These are phyloP conservation scores for Mortierella alpina DNA, from an alignment of 192 early-diverging fungal species.

Conservation along the genomic window DNA sequence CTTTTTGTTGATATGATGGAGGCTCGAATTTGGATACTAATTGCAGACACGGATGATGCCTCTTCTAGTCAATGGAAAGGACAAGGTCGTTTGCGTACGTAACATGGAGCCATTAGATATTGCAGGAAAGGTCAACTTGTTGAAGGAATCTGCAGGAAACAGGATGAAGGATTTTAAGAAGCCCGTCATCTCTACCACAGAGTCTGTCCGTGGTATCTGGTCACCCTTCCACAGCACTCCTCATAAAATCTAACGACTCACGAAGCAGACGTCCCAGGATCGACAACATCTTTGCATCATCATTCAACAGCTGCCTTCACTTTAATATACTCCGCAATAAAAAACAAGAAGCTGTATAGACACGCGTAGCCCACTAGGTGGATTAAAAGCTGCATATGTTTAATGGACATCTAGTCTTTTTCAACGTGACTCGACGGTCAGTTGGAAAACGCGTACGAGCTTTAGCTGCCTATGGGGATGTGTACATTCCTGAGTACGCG, in stretches of 20 bases:
- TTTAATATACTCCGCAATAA: too few species aligned
- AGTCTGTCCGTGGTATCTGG: constrained; percentile 85
- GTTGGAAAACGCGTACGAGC: too few species aligned
- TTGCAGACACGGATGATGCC: not conserved
- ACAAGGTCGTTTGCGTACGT: constrained; percentile 75
- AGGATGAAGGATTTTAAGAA: constrained; percentile 71
- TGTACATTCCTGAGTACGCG: too few species aligned
- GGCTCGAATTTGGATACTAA: not conserved
- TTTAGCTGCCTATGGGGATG: too few species aligned
- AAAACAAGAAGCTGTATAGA: too few species aligned
- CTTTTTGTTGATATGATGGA: not conserved
- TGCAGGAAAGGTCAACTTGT: constrained; percentile 65
- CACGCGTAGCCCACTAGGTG: too few species aligned
- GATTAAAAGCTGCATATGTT: too few species aligned
- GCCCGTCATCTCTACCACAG: constrained; percentile 81
- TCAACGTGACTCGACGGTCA: too few species aligned
- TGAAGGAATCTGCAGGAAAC: constrained; percentile 76
- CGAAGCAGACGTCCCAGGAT: too few species aligned
- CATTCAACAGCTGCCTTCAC: too few species aligned
- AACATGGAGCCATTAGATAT: constrained; percentile 72
- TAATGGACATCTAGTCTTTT: too few species aligned
- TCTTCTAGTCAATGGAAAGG: constrained; percentile 63
- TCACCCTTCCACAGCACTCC: constrained; percentile 80
- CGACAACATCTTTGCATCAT: too few species aligned
- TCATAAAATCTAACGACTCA: constrained; percentile 66